Conservation (phyloP, 2,329 filamentous ascomycete genomes). For the Scortechinia acanthostroma region DNA sequence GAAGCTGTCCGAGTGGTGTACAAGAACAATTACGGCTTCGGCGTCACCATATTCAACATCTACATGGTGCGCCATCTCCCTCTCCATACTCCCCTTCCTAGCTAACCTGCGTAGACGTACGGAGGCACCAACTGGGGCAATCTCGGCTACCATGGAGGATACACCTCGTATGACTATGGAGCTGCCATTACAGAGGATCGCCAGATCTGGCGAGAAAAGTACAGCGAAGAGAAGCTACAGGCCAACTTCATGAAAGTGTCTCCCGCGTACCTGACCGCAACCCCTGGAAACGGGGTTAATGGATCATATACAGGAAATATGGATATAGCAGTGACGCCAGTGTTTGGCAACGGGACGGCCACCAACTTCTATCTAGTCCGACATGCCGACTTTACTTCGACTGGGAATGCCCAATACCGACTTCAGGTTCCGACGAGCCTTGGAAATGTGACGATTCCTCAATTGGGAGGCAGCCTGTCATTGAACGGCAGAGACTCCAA, state of each 20-base stretch:
- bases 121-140: neutral
- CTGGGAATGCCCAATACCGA: neutral
- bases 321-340: neutral
- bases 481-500: slow-evolving; percentile 32
- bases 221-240: neutral
- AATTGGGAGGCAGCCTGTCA: slow-evolving; percentile 23
- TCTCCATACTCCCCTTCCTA: neutral
- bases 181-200: neutral
- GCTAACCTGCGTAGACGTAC: neutral
- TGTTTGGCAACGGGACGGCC: neutral
- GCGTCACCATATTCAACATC: neutral
- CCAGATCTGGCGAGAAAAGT: neutral
- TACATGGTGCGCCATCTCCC: neutral
- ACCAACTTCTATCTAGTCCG: neutral
- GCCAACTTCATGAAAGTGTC: neutral
- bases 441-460: slow-evolving; percentile 26
- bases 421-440: slow-evolving; percentile 19
- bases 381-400: neutral
- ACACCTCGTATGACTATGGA: neutral
- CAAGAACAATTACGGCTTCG: slow-evolving; percentile 1
- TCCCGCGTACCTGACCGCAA: neutral
- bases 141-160: neutral
- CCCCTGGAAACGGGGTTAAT: neutral
- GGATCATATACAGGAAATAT: neutral
- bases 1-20: neutral